These are phyloP conservation scores for Rosa persica DNA, from an alignment of 306 rosid genomes.

Conservation along the genomic window DNA sequence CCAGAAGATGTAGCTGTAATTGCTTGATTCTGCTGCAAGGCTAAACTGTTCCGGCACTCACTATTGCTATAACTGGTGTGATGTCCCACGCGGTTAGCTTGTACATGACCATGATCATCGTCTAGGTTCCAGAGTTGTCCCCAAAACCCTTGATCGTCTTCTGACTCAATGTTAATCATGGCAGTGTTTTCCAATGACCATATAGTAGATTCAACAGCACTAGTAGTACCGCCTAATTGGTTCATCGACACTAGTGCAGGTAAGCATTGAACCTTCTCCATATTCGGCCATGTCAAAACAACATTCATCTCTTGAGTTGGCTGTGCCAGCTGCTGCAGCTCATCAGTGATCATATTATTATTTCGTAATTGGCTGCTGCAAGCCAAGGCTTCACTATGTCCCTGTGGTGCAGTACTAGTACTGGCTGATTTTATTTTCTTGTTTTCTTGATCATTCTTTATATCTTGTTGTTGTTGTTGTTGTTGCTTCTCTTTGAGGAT, in stretches of 20 bases:
- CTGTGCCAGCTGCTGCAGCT: not conserved
- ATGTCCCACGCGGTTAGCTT: not conserved
- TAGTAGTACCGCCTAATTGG: slow-evolving; percentile 12
- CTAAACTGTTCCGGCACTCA: not conserved
- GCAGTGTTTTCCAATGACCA: not conserved
- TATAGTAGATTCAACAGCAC: not conserved
- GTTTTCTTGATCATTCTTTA: slow-evolving; percentile 4
- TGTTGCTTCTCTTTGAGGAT: slow-evolving; percentile 30
- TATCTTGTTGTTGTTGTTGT: slow-evolving; percentile 1
- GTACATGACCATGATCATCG: slow-evolving; percentile 13
- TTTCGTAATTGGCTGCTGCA: not conserved
- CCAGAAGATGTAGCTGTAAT: not conserved
- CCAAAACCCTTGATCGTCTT: slow-evolving; percentile 23
- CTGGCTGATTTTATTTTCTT: not conserved
- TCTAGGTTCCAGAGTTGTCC: slow-evolving; percentile 52
- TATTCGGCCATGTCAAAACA: not conserved
- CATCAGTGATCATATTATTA: not conserved
- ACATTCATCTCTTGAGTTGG: slow-evolving; percentile 15
- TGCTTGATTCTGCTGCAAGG: not conserved
- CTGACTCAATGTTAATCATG: not conserved
- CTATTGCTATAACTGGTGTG: not conserved
- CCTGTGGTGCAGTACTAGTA: not conserved
- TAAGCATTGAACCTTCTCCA: slow-evolving; percentile 19
- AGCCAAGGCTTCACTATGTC: not conserved
- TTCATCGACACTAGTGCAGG: slow-evolving; percentile 18